A percentile compares a stretch with the other conserved stretches of the same genome.
Conservation (phyloP, 2,329 filamentous ascomycete genomes). For the Venturia pyrina region DNA sequence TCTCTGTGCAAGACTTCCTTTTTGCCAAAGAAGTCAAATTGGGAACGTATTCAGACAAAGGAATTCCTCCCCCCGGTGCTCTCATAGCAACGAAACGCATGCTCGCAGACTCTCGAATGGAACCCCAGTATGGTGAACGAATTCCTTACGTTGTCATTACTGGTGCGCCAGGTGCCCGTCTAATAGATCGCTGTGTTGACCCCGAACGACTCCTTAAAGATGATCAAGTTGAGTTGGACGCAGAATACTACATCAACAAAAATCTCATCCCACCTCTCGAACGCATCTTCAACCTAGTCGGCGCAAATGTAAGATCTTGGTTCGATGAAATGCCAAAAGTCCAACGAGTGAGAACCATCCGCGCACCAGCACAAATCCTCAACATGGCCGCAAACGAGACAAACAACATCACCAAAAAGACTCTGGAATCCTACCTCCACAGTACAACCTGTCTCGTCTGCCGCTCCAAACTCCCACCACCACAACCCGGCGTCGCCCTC, state of each 20-base stretch:
- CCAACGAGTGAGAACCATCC: conserved; percentile 60
- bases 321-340: conserved; percentile 96
- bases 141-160: conserved; percentile 90
- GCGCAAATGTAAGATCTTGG: conserved; percentile 83
- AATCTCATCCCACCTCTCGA: conserved; percentile 92
- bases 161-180: conserved; percentile 72
- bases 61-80: conserved; percentile 73
- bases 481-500: conserved; percentile 15
- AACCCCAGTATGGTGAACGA: conserved; percentile 90
- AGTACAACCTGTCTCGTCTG: conserved; percentile 73
- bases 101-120: conserved; percentile 73
- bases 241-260: conserved; percentile 94
- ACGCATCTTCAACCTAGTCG: conserved; percentile 92
- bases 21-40: conserved; percentile 88
- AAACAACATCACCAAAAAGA: conserved; percentile 46
- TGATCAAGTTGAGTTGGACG: conserved; percentile 71
- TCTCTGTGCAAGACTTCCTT: conserved; percentile 92
- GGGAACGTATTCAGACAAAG: conserved; percentile 76
- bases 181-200: conserved; percentile 83
- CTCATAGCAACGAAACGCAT: conserved; percentile 79
- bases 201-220: conserved; percentile 73
- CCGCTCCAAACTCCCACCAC: conserved; percentile 44
- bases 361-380: conserved; percentile 23
- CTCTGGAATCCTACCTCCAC: conserved; percentile 89
- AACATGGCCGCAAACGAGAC: conserved; percentile 13